Conservation (phyloP, 176 grass and related monocot species). For the Oropetium thomaeum region DNA sequence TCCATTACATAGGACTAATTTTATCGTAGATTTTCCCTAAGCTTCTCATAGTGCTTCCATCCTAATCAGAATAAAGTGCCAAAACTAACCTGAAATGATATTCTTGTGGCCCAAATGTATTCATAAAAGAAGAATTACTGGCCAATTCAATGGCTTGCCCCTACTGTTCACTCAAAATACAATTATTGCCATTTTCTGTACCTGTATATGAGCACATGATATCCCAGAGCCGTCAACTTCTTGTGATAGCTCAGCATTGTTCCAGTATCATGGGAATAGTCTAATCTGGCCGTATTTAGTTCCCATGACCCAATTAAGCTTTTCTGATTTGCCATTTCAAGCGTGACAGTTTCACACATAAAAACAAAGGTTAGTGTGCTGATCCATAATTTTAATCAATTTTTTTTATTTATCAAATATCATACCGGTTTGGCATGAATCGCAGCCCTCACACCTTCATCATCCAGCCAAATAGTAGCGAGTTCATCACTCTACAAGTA, state of each 20-base stretch:
- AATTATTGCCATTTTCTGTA: background rate
- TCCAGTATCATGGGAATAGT: constrained; percentile 41
- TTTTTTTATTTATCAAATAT: background rate
- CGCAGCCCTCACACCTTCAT: constrained; percentile 64
- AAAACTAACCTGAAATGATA: background rate
- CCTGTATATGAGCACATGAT: constrained; percentile 65
- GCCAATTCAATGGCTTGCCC: background rate
- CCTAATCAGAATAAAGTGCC: background rate
- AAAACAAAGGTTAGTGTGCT: constrained; percentile 1
- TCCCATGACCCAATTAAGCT: constrained; percentile 57
- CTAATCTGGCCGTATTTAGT: constrained; percentile 55
- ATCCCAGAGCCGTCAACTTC: constrained; percentile 53
- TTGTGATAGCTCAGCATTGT: constrained; percentile 64
- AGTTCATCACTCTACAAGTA: constrained; percentile 61
- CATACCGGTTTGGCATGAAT: constrained; percentile 69
- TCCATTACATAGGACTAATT: background rate
- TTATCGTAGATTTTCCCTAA: background rate
- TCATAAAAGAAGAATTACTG: background rate
- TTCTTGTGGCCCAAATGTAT: background rate
- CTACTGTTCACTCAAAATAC: background rate
- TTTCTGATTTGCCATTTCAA: constrained; percentile 33
- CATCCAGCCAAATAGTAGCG: constrained; percentile 63
- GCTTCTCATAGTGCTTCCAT: background rate
- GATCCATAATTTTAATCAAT: background rate
- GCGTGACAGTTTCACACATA: background rate